Conservation (phyloP, 1,284 basidiomycete species). For the Moesziomyces sp. region DNA sequence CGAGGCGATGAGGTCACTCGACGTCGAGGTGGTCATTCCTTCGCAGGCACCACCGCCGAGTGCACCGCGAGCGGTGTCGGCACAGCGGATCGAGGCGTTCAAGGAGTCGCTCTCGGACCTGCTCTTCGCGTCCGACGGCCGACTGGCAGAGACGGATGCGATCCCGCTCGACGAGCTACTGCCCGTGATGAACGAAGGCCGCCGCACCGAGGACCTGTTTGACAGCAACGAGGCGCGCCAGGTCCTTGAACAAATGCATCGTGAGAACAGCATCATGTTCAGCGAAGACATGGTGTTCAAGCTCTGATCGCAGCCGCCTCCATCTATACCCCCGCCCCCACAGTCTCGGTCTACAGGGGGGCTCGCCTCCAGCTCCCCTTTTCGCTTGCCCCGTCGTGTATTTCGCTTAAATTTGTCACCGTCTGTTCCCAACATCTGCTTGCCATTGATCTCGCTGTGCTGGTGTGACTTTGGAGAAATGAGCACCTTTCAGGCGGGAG, state of each 20-base stretch:
- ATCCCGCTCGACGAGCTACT: slow-evolving; percentile 79
- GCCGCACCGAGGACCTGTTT: slow-evolving; percentile 78
- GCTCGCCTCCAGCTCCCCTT: no score
- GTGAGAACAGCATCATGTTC: slow-evolving; percentile 87
- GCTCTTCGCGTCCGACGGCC: slow-evolving; percentile 70
- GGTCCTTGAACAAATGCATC: slow-evolving; percentile 75
- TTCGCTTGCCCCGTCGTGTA: no score
- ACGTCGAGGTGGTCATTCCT: slow-evolving; percentile 33
- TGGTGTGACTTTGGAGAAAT: neutral
- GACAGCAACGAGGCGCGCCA: slow-evolving; percentile 81
- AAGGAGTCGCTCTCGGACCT: slow-evolving; percentile 75
- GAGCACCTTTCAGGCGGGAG: neutral
- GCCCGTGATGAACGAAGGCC: slow-evolving; percentile 81
- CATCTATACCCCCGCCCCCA: slow-evolving; percentile 15
- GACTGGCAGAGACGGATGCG: slow-evolving; percentile 73
- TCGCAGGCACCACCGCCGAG: slow-evolving; percentile 14
- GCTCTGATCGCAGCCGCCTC: slow-evolving; percentile 18
- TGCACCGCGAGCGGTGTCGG: slow-evolving; percentile 20
- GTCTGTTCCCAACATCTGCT: neutral
- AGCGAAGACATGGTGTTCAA: slow-evolving; percentile 46
- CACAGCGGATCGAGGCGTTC: slow-evolving; percentile 46
- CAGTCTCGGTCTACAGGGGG: neutral
- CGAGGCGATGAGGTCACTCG: slow-evolving; percentile 55
- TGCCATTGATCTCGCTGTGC: neutral
- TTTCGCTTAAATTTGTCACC: neutral